Percentiles rank a stretch among this genome's conserved stretches.
These are phyloP conservation scores for Cyclotella baltica DNA, from an alignment of 108 stramenopile species.

Conservation along the genomic window DNA sequence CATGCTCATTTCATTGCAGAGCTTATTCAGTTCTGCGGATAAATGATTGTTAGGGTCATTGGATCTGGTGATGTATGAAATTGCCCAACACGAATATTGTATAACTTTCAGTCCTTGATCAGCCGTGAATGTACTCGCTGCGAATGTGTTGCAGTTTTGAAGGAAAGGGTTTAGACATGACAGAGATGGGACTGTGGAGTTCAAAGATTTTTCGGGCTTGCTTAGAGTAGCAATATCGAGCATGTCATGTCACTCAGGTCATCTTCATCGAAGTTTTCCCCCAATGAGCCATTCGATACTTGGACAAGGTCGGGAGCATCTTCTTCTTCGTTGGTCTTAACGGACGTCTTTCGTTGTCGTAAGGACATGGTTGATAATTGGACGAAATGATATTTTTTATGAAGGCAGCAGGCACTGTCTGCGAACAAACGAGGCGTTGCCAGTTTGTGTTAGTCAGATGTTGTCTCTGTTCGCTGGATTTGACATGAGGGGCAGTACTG, in stretches of 20 bases:
- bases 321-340: not conserved
- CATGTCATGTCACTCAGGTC: not conserved
- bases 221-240: not conserved
- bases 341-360: constrained; percentile 7
- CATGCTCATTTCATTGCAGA: constrained; percentile 61
- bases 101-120: constrained; percentile 76
- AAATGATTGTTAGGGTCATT: constrained; percentile 25
- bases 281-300: constrained; percentile 7
- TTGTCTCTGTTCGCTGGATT: too few species aligned
- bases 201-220: not conserved
- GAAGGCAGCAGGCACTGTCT: too few species aligned
- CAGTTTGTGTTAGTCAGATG: too few species aligned
- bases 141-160: constrained; percentile 30
- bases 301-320: not conserved
- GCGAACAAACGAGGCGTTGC: too few species aligned
- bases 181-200: constrained; percentile 11
- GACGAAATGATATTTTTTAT: too few species aligned
- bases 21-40: constrained; percentile 49
- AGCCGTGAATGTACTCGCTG: constrained; percentile 40
- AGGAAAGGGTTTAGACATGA: constrained; percentile 35
- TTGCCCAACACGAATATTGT: constrained; percentile 72
- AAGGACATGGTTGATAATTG: not conserved
- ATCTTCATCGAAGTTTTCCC: constrained; percentile 3
- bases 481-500: too few species aligned
- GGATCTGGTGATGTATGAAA: constrained; percentile 53